A percentile compares a stretch with the other conserved stretches of the same genome.
Evolutionary conservation across 2,329 filamentous ascomycete species (phyloP).

Genomic region (Sphaerulina vaccinii): DNA sequence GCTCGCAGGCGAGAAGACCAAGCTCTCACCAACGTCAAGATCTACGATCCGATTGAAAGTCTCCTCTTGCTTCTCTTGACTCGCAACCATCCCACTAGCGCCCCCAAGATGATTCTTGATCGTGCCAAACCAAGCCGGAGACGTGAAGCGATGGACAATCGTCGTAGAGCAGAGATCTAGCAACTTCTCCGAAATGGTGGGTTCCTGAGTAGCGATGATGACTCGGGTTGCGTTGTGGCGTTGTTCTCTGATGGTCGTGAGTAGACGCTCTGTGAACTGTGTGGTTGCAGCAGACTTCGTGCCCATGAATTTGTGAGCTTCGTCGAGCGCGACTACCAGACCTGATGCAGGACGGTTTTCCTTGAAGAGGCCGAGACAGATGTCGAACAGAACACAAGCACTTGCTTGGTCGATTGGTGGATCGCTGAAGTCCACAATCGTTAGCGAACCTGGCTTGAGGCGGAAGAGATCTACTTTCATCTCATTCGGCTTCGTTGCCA

Average conservation of each 20-base stretch:
- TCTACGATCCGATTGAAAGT: conserved; percentile 35
- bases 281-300: conserved; percentile 49
- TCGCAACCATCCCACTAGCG: conserved; percentile 28
- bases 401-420: conserved; percentile 66
- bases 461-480: conserved; percentile 23
- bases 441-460: conserved; percentile 52
- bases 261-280: conserved; percentile 61
- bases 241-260: conserved; percentile 66
- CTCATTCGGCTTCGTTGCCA: conserved; percentile 37
- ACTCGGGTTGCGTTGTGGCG: conserved; percentile 67
- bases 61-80: background rate
- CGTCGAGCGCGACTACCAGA: conserved; percentile 68
- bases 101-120: conserved; percentile 51
- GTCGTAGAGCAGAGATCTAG: conserved; percentile 71
- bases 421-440: conserved; percentile 71
- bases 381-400: conserved; percentile 71
- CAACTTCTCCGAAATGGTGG: conserved; percentile 65
- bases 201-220: conserved; percentile 75
- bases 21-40: conserved; percentile 34
- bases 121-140: conserved; percentile 60
- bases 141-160: conserved; percentile 70
- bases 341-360: conserved; percentile 43
- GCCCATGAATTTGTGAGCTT: conserved; percentile 71
- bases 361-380: conserved; percentile 63
- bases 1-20: conserved; percentile 36